Percentiles rank a stretch among this genome's conserved stretches.
Conservation (phyloP, 2,329 filamentous ascomycete species). For the Penicillium sp. region DNA sequence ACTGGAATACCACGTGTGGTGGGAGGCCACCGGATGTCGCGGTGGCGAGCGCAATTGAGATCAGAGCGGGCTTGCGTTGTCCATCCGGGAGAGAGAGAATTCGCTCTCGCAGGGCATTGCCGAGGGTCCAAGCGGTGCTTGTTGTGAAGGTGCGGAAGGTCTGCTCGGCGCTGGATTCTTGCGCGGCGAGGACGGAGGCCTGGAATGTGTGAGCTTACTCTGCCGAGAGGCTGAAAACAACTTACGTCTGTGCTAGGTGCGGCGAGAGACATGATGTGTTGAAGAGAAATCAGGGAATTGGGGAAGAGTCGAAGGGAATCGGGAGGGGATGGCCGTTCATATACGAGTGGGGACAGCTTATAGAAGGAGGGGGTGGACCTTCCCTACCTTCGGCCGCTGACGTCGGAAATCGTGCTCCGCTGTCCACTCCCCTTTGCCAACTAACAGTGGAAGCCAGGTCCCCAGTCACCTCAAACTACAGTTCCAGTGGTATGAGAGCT, state of each 20-base stretch:
- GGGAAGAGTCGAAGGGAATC: background rate
- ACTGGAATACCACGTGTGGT: slow-evolving; percentile 69
- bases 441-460: no score
- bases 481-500: background rate
- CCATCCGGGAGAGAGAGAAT: slow-evolving; percentile 36
- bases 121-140: slow-evolving; percentile 41
- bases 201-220: slow-evolving; percentile 14
- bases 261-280: slow-evolving; percentile 30
- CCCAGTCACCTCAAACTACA: no score
- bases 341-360: background rate
- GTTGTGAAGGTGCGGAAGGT: slow-evolving; percentile 43
- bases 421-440: background rate
- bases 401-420: background rate
- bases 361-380: slow-evolving; percentile 13
- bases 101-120: slow-evolving; percentile 39
- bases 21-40: slow-evolving; percentile 26
- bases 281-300: background rate
- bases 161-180: slow-evolving; percentile 31
- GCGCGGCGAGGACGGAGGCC: slow-evolving; percentile 30
- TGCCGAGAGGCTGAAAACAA: background rate
- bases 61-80: slow-evolving; percentile 42
- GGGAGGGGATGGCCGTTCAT: background rate
- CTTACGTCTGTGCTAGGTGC: slow-evolving; percentile 35
- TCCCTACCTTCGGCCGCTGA: slow-evolving; percentile 5
- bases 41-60: slow-evolving; percentile 40